A percentile compares a stretch with the other conserved stretches of the same genome.
Conservation (phyloP, 1,139 yeast species). For the Pichia sp. region DNA sequence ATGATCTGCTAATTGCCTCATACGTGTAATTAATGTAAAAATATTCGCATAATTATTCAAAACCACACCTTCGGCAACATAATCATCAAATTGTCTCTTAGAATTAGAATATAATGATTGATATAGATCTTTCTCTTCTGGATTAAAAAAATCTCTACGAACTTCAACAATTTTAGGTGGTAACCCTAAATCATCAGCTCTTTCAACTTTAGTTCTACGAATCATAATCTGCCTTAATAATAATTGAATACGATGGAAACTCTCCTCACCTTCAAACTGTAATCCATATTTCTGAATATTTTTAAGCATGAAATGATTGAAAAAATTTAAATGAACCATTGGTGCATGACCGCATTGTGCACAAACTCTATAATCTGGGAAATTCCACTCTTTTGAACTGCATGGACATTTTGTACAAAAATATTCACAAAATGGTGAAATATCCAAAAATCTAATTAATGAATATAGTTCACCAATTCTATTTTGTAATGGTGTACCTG, state of each 20-base stretch:
- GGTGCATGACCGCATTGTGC: conserved; percentile 84
- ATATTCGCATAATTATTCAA: conserved; percentile 93
- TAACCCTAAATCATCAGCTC: conserved; percentile 94
- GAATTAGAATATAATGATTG: conserved; percentile 83
- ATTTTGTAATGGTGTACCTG: conserved; percentile 95
- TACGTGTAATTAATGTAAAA: conserved; percentile 88
- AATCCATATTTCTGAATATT: conserved; percentile 83
- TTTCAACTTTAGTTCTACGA: conserved; percentile 87
- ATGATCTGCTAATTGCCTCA: conserved; percentile 97
- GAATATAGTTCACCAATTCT: conserved; percentile 96
- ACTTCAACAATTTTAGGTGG: conserved; percentile 93
- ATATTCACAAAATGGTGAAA: conserved; percentile 82
- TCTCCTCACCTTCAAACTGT: conserved; percentile 69
- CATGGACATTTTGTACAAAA: conserved; percentile 91
- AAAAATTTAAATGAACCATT: conserved; percentile 90
- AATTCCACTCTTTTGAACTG: conserved; percentile 71
- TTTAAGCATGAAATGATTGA: conserved; percentile 89
- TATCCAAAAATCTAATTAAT: conserved; percentile 70
- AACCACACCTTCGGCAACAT: conserved; percentile 92
- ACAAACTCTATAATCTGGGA: conserved; percentile 77
- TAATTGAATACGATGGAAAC: conserved; percentile 70
- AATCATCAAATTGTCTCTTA: conserved; percentile 75
- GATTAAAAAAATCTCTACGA: conserved; percentile 79
- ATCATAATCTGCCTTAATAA: conserved; percentile 77
- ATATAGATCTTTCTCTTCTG: conserved; percentile 89